Percentiles rank a stretch among this genome's conserved stretches.
These are phyloP conservation scores for Tricharina praecox DNA, from an alignment of 495 filamentous ascomycete genomes.

Conservation along the genomic window DNA sequence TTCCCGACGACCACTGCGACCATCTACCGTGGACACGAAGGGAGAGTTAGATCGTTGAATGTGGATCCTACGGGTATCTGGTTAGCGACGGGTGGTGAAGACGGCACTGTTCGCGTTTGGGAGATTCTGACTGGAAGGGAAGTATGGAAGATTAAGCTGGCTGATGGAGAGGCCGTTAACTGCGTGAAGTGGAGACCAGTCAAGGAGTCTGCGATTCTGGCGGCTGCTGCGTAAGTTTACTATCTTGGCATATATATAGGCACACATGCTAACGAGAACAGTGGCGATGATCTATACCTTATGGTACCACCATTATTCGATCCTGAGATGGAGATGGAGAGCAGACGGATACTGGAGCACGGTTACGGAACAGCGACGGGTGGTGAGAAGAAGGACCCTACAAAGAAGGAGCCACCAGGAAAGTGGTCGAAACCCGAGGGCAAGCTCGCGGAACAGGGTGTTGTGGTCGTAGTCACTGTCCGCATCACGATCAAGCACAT, in stretches of 20 bases:
- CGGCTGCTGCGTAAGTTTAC: conserved; percentile 43
- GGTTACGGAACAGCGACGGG: conserved; percentile 77
- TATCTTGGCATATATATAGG: neutral
- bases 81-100: conserved; percentile 83
- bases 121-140: conserved; percentile 74
- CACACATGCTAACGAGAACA: conserved; percentile 6
- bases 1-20: conserved; percentile 81
- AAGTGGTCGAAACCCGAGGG: conserved; percentile 68
- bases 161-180: conserved; percentile 68
- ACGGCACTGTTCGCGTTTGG: conserved; percentile 85
- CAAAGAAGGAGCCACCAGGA: conserved; percentile 56
- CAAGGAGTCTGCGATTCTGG: conserved; percentile 62
- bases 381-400: conserved; percentile 40
- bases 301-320: conserved; percentile 56
- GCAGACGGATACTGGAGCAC: conserved; percentile 58
- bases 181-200: conserved; percentile 78
- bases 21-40: conserved; percentile 73
- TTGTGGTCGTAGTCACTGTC: conserved; percentile 62
- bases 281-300: conserved; percentile 68
- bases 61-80: conserved; percentile 62
- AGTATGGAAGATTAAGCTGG: conserved; percentile 65
- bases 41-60: conserved; percentile 64
- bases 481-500: conserved; percentile 74
- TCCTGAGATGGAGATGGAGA: conserved; percentile 54
- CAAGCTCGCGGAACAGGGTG: conserved; percentile 49